Percentiles rank a stretch among this genome's conserved stretches.
Conservation (phyloP, 2,329 filamentous ascomycete genomes). For the Pseudopyricularia cyperi region DNA sequence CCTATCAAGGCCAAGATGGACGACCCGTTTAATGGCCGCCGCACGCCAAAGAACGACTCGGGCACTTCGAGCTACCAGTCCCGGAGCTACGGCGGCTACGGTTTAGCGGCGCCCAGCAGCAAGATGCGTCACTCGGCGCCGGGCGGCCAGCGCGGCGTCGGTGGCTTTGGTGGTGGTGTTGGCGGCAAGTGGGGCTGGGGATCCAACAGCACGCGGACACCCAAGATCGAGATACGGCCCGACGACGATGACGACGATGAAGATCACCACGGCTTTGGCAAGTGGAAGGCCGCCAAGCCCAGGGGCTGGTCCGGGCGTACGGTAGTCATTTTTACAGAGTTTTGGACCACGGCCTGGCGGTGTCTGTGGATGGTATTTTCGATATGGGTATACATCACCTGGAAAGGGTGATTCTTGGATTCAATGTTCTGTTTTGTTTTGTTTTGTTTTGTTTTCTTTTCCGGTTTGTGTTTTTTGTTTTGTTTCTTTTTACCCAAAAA, state of each 20-base stretch:
- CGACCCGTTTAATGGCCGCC: slow-evolving; percentile 14
- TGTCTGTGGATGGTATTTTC: slow-evolving; percentile 49
- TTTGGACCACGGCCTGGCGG: slow-evolving; percentile 46
- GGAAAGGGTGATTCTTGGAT: slow-evolving; percentile 35
- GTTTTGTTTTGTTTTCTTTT: not conserved
- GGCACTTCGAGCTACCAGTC: slow-evolving; percentile 16
- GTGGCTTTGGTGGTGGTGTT: slow-evolving; percentile 1
- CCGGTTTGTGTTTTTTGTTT: no score
- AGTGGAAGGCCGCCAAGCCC: slow-evolving; percentile 16
- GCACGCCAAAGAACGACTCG: slow-evolving; percentile 5
- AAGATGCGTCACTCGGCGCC: slow-evolving; percentile 14
- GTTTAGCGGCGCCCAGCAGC: slow-evolving; percentile 5
- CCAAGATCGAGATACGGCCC: slow-evolving; percentile 35
- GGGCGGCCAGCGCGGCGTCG: not conserved
- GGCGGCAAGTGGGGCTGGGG: slow-evolving; percentile 31
- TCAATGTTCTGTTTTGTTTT: not conserved
- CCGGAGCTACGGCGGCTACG: slow-evolving; percentile 2
- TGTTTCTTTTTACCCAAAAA: no score
- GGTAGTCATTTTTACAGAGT: slow-evolving; percentile 37
- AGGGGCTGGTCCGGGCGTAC: slow-evolving; percentile 9
- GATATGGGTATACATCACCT: slow-evolving; percentile 56
- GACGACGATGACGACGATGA: slow-evolving; percentile 34
- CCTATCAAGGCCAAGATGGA: slow-evolving; percentile 43
- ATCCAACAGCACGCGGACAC: slow-evolving; percentile 18
- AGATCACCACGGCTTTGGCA: slow-evolving; percentile 25